Evolutionary conservation across 352 stramenopile species (phyloP), one percentile per base, ranked within the genome.

Genomic region (Thalassiosira hispida): DNA sequence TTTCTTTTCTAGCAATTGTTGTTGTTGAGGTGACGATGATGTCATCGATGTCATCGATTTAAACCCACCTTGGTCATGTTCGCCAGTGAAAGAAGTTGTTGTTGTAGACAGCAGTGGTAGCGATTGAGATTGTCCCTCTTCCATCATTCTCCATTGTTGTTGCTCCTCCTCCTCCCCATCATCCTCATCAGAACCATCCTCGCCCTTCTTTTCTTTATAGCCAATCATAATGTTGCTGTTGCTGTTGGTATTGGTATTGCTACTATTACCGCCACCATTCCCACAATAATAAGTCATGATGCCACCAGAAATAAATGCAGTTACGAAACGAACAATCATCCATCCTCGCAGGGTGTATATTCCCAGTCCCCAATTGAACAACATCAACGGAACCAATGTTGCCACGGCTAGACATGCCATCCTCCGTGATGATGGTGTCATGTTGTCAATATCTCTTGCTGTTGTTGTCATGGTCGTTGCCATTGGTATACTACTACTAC

Each of bases 341-440:
- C 63, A 74, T 29, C 62, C 62, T 9, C 40, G 46, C 23, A 46
- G 47, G n/a, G 62, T 53, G 42, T 56, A 35, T 23, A 68, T 33
- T 7, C 72, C 72, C 44, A 38, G 62, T 12, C 72, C 72, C 72
- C 72, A 80, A 64, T 74, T 72, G 18, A 73, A 23, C 9, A 80
- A 33, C 14, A 80, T 6, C 9, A 80, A 61, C 12, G 62, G 38
- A 23, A 62, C 11, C n/a, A 72, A 12, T n/a, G 42, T 1, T 12
- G 46, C 51, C 16, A 62, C 42, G 3, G 72, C 31, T 12, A 64
- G 12, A 40, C 49, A 59, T 38, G 64, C 12, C 0, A 73, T 18
- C 46, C 12, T 56, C 8, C 25, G 33, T 22, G 70, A 70, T 33
- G 70, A 8, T 22, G 70, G 64, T 33, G 70, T 3, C 49, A 69